Conservation (phyloP, 1,284 basidiomycete genomes). For the Termitomyces sp. region DNA sequence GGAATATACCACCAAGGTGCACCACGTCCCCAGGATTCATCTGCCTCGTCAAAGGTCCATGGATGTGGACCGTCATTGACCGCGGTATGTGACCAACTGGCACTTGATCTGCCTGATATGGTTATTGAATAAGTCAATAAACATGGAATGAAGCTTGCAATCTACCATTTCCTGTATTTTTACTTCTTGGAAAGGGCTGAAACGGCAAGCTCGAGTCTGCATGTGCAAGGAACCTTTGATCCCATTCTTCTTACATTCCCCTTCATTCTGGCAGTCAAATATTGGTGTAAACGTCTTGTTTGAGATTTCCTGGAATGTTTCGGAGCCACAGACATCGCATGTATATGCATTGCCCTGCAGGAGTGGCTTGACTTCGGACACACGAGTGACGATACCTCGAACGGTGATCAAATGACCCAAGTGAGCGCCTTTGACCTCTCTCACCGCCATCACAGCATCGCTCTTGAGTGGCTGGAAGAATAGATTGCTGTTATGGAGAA, state of each 20-base stretch:
- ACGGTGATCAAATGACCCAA: slow-evolving; percentile 93
- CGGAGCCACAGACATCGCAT: slow-evolving; percentile 96
- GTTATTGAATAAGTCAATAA: slow-evolving; percentile 13
- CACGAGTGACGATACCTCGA: slow-evolving; percentile 96
- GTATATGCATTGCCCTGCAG: slow-evolving; percentile 98
- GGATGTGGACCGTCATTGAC: slow-evolving; percentile 94
- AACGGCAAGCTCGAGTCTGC: slow-evolving; percentile 96
- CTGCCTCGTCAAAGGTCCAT: slow-evolving; percentile 83
- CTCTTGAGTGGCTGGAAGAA: slow-evolving; percentile 86
- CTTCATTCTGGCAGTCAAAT: slow-evolving; percentile 78
- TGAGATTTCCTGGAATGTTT: slow-evolving; percentile 98
- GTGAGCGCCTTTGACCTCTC: slow-evolving; percentile 82
- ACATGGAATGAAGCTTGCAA: slow-evolving; percentile 2
- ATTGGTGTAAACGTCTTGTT: slow-evolving; percentile 91
- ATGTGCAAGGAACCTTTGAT: slow-evolving; percentile 91
- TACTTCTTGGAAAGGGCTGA: slow-evolving; percentile 97
- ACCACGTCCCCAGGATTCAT: slow-evolving; percentile 97
- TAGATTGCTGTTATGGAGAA: slow-evolving; percentile 61
- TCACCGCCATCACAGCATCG: slow-evolving; percentile 80
- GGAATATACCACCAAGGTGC: slow-evolving; percentile 67
- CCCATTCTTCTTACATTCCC: slow-evolving; percentile 83
- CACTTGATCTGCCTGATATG: slow-evolving; percentile 88
- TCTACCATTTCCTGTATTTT: slow-evolving; percentile 98
- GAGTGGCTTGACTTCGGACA: slow-evolving; percentile 98
- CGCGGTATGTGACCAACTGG: slow-evolving; percentile 99